These are phyloP conservation scores for Setaria viridis DNA, from an alignment of 202 grass and related monocot species.

Conservation along the genomic window DNA sequence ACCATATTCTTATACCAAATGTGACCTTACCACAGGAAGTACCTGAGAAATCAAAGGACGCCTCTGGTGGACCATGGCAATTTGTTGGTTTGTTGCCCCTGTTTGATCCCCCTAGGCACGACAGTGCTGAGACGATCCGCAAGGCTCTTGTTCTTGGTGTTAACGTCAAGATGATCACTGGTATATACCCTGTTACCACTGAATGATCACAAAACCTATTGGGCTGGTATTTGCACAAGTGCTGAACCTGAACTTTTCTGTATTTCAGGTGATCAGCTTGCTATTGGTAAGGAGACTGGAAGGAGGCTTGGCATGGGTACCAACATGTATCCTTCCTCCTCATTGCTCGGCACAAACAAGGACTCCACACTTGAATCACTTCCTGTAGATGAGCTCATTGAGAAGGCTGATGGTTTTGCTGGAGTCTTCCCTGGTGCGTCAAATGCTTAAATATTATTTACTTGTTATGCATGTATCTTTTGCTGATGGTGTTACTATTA, in stretches of 20 bases:
- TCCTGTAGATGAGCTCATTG: conserved; percentile 94
- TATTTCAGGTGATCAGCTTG: conserved; percentile 90
- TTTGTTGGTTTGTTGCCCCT: conserved; percentile 92
- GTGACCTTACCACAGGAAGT: conserved; percentile 72
- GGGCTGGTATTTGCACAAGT: neutral
- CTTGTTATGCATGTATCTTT: neutral
- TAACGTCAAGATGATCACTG: conserved; percentile 99
- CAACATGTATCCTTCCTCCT: conserved; percentile 99
- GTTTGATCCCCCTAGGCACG: conserved; percentile 97
- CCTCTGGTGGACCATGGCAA: conserved; percentile 85
- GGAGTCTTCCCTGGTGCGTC: conserved; percentile 94
- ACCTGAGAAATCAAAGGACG: conserved; percentile 84
- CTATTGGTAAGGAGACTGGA: conserved; percentile 97
- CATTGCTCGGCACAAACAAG: conserved; percentile 90
- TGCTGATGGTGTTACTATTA: conserved; percentile 7
- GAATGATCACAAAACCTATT: neutral
- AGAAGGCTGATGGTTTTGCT: conserved; percentile 98
- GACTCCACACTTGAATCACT: conserved; percentile 73
- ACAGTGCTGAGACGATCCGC: conserved; percentile 98
- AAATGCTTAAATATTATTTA: neutral
- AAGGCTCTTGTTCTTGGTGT: conserved; percentile 97
- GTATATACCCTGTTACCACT: conserved; percentile 34
- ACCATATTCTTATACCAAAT: conserved; percentile 18
- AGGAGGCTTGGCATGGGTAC: conserved; percentile 98
- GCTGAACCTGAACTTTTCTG: conserved; percentile 5